Percentiles rank a stretch among this genome's conserved stretches.
Conservation (phyloP, 805 yeast species). For the Pichia gijzeniarum region DNA sequence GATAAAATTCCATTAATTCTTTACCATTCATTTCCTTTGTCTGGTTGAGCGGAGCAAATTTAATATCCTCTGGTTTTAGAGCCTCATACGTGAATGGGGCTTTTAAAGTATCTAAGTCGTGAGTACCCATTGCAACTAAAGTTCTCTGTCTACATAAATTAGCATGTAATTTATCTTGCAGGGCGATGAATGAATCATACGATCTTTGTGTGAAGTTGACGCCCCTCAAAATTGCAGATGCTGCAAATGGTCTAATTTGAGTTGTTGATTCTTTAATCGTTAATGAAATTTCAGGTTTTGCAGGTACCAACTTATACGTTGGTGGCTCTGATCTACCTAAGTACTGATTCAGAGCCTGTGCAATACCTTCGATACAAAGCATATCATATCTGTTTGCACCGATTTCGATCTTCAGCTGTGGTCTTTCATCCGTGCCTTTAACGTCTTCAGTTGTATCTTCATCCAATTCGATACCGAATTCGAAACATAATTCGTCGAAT, state of each 20-base stretch:
- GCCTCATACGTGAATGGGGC: conserved; percentile 85
- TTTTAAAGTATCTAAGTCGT: conserved; percentile 78
- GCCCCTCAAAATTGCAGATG: conserved; percentile 88
- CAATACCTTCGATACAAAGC: conserved; percentile 97
- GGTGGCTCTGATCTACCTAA: conserved; percentile 68
- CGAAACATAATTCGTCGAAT: conserved; percentile 95
- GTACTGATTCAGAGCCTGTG: conserved; percentile 89
- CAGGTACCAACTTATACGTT: conserved; percentile 52
- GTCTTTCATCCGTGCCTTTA: conserved; percentile 71
- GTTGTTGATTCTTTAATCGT: conserved; percentile 72
- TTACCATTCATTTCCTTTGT: conserved; percentile 63
- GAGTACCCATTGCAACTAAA: conserved; percentile 97
- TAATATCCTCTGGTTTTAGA: conserved; percentile 66
- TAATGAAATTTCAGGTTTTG: conserved; percentile 54
- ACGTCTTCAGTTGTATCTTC: conserved; percentile 89
- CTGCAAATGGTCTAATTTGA: conserved; percentile 83
- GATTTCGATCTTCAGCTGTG: conserved; percentile 94
- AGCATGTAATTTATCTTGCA: conserved; percentile 93
- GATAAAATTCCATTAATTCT: conserved; percentile 82
- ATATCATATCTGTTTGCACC: conserved; percentile 98
- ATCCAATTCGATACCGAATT: conserved; percentile 94
- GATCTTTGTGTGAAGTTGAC: conserved; percentile 75
- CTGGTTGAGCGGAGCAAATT: conserved; percentile 72
- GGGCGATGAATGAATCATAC: conserved; percentile 89
- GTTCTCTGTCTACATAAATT: conserved; percentile 96